Base-by-base conservation (phyloP, 208 protist genomes). In the Leishmania major region DNA sequence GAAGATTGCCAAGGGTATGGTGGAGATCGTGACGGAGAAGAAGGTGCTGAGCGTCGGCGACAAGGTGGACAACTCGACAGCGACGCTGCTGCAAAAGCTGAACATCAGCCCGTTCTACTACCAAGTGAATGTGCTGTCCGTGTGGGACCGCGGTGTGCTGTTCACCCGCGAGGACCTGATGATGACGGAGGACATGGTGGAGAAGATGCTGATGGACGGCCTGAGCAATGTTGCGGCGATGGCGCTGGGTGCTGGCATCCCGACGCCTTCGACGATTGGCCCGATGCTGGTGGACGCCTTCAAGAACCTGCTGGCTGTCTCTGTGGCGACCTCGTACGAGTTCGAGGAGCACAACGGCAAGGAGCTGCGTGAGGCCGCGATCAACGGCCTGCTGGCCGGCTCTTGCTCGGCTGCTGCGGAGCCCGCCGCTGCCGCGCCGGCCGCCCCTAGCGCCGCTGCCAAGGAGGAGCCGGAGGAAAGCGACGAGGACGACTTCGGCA, bases 21-120 rank as follows among this genome's bases (percentile, higher is more conserved):
- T 99, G 76, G 99, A 99, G 90, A 99, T 99, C 91, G 92, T 99
- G 84, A 93, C 81, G 73, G 97, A 99, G 78, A 97, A 99, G 80
- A 94, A 97, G 81, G 89, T 99, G 53, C 93, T 99, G 87, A 98
- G 87, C 80, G 77, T 80, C 47, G 99, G 99, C 86, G 94, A 99
- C 53, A 98, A 98, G 89, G 99, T 99, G 80, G 97, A 97, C 74
- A 91, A 97, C 79, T 99, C 99, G 51, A 98, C 99, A 83, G 99
- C 99, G 19, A 91, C 95, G 62, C 96, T 99, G 17, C 93, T 99
- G 51, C 90, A 98, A 85, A 99, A 99, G 96, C 91, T 99, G 15
- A 96, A 98, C 93, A 99, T 99, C 83, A 98, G 96, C 83, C 99
- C 99, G 73, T 99, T 99, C 98, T 97, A 88, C 84, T 99, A 99